Evolutionary conservation across 1,139 yeast genomes (phyloP).

Genomic region (Pichia sp.): DNA sequence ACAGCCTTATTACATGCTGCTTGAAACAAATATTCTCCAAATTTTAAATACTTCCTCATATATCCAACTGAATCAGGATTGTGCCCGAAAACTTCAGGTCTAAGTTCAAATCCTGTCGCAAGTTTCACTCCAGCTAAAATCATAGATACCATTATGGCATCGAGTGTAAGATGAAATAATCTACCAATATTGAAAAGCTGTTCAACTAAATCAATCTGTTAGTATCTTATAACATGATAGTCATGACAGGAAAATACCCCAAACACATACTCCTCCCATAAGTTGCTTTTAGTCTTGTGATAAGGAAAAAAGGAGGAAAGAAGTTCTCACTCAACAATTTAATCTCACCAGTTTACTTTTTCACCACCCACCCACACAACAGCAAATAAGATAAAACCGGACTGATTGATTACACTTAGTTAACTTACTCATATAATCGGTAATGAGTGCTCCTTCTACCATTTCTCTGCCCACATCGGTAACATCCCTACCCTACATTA

Average conservation of each 20-base stretch:
- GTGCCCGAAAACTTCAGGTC: constrained; percentile 34
- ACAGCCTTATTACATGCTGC: constrained; percentile 11
- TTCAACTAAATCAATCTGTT: constrained; percentile 2
- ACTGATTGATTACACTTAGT: not conserved
- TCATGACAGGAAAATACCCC: too few relatives aligned
- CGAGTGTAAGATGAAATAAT: constrained; percentile 49
- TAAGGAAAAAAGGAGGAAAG: too few relatives aligned
- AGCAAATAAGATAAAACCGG: too few relatives aligned
- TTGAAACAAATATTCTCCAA: constrained; percentile 26
- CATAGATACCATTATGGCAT: constrained; percentile 53
- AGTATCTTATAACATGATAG: not conserved
- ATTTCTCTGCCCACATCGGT: constrained; percentile 2
- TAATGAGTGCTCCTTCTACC: not conserved
- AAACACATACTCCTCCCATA: too few relatives aligned
- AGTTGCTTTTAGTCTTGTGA: too few relatives aligned
- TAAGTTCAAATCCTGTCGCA: constrained; percentile 47
- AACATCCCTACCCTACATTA: constrained; percentile 6
- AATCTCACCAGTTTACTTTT: too few relatives aligned
- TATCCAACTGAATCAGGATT: constrained; percentile 49
- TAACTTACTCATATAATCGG: not conserved
- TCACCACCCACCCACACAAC: too few relatives aligned
- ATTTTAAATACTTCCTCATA: constrained; percentile 39
- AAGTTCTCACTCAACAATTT: too few relatives aligned
- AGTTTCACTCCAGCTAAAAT: constrained; percentile 59
- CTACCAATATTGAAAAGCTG: constrained; percentile 39